Evolutionary conservation across 345 rosid genomes (phyloP), one percentile per base, ranked within the genome.

Genomic region (Gossypium mustelinum): DNA sequence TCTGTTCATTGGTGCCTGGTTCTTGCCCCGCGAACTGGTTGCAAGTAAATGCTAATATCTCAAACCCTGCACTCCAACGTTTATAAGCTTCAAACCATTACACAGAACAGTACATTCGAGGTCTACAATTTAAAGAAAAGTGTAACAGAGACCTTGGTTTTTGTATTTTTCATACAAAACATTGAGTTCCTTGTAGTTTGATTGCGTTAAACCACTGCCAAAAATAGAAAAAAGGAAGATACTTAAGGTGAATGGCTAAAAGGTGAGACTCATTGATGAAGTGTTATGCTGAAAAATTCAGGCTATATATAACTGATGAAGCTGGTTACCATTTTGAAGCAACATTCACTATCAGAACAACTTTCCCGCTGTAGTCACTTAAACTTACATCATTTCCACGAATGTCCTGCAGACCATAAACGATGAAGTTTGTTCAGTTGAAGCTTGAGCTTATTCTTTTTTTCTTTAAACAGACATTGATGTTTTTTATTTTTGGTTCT

Each of bases 11-110:
- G 84, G 56, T 87, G 65, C 97, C 98, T n/a, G 94, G 98, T 75
- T 94, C 98, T 82, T 94, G 98, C 64, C 94, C 91, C 1, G 80
- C 86, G 81, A 94, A 94, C 82, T 92, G 98, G 85, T 94, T 94
- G 88, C 98, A 94, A 6, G 98, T 97, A 81, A 92, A 94, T 73
- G 97, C 97, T 58, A 92, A 78, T 84, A 94, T 89, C 84, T 92
- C 97, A 77, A 94, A 83, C 14, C 94, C 98, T 94, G 84, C 17
- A 18, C 41, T 34, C 7, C 22, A 73, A 50, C n/a, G 57, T 18
- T 63, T 44, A 64, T 54, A 50, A 43, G 72, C 24, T 64, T 68
- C 45, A 51, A 74, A 18, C 10, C 29, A 29, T 18, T 16, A 63
- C 3, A 72, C 20, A 67, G 51, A 48, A 5, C 68, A 45, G n/a